Conservation (phyloP, 192 early-diverging fungal genomes). For the Cladochytrium replicatum region DNA sequence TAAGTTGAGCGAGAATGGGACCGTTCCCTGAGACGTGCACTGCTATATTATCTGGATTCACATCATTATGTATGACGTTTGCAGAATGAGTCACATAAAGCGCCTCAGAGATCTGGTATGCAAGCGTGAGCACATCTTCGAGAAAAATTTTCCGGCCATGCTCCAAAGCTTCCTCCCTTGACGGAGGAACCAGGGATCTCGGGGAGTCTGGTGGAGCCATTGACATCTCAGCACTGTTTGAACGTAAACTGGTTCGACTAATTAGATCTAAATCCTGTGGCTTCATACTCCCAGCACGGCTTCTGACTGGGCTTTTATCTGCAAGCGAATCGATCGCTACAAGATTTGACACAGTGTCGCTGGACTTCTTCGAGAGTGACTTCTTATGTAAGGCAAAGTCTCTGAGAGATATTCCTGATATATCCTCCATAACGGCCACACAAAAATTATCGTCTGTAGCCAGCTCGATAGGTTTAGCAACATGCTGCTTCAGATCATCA, state of each 20-base stretch:
- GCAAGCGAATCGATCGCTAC: too few relatives aligned
- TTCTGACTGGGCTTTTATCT: too few relatives aligned
- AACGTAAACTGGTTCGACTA: background rate
- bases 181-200: too few relatives aligned
- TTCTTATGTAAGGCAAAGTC: constrained; percentile 11
- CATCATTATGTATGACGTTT: constrained; percentile 36
- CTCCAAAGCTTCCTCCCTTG: too few relatives aligned
- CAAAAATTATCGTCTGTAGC: constrained; percentile 17
- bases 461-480: constrained; percentile 23
- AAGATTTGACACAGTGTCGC: constrained; percentile 4
- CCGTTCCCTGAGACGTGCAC: too few relatives aligned
- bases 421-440: constrained; percentile 28
- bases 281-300: background rate
- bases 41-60: constrained; percentile 41
- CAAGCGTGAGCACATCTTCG: constrained; percentile 24
- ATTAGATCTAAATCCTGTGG: background rate
- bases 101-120: constrained; percentile 30
- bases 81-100: constrained; percentile 30
- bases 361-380: background rate
- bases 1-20: constrained; percentile 24
- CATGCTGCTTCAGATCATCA: constrained; percentile 5
- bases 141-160: too few relatives aligned
- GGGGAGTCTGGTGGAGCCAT: too few relatives aligned
- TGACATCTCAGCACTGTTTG: too few relatives aligned
- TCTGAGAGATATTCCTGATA: constrained; percentile 22